Evolutionary conservation across 805 yeast species (phyloP).

Genomic region (Wickerhamiella bombiphila): DNA sequence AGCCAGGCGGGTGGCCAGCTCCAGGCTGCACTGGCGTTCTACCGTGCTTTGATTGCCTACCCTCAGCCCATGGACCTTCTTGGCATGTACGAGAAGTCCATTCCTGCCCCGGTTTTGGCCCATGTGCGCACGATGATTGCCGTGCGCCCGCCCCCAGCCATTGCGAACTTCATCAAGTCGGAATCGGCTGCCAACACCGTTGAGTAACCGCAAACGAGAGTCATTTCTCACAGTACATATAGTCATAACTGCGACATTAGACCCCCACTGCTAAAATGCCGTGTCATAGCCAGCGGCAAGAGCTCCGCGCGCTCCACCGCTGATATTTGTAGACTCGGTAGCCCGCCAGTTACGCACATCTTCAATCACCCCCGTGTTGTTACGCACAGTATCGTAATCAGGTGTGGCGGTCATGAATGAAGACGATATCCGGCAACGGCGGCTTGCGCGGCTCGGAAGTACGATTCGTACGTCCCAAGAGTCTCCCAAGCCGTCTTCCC

Average conservation of each 20-base stretch:
- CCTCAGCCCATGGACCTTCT: conserved; percentile 90
- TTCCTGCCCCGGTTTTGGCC: conserved; percentile 61
- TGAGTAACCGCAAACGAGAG: conserved; percentile 10
- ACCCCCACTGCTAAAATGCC: too few species aligned
- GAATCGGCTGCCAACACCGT: conserved; percentile 24
- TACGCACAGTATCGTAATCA: too few species aligned
- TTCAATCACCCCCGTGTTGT: too few species aligned
- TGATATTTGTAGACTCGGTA: too few species aligned
- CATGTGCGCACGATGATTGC: conserved; percentile 79
- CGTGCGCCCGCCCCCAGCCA: conserved; percentile 66
- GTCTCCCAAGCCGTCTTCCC: not conserved
- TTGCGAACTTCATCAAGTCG: conserved; percentile 46
- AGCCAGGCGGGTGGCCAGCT: conserved; percentile 45
- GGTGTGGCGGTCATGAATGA: conserved; percentile 2
- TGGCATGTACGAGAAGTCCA: conserved; percentile 76
- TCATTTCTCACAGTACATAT: too few species aligned
- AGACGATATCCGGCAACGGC: conserved; percentile 13
- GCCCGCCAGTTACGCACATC: too few species aligned
- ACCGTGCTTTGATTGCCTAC: conserved; percentile 83
- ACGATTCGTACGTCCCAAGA: not conserved
- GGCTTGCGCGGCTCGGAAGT: conserved; percentile 8
- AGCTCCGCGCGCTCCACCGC: too few species aligned
- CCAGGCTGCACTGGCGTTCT: conserved; percentile 79
- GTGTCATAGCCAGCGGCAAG: too few species aligned
- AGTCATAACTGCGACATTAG: too few species aligned